These are phyloP conservation scores for Diaporthe helianthi DNA, from an alignment of 2,329 filamentous ascomycete genomes.

Conservation along the genomic window DNA sequence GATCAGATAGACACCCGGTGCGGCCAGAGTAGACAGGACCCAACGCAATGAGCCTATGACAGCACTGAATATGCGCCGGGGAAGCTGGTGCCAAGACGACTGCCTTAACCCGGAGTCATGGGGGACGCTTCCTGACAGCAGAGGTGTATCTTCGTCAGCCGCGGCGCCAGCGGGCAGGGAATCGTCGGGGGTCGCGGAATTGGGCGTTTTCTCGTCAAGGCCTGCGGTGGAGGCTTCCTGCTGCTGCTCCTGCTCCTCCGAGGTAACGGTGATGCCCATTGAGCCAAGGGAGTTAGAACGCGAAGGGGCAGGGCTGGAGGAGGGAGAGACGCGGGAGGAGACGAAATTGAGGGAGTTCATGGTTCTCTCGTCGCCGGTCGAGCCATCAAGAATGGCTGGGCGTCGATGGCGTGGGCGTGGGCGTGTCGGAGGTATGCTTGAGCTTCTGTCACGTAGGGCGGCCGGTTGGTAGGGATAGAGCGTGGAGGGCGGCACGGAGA, in stretches of 20 bases:
- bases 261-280: slow-evolving; percentile 55
- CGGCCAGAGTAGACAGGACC: slow-evolving; percentile 78
- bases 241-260: slow-evolving; percentile 50
- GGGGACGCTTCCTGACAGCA: slow-evolving; percentile 56
- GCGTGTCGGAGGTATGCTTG: slow-evolving; percentile 1
- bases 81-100: slow-evolving; percentile 62
- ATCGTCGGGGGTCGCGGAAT: slow-evolving; percentile 44
- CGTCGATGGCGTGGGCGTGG: not conserved
- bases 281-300: slow-evolving; percentile 68
- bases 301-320: slow-evolving; percentile 62
- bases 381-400: slow-evolving; percentile 57
- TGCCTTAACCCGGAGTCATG: slow-evolving; percentile 47
- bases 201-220: slow-evolving; percentile 44
- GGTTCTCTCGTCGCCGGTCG: slow-evolving; percentile 58
- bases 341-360: slow-evolving; percentile 99
- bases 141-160: slow-evolving; percentile 72
- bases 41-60: slow-evolving; percentile 80
- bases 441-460: slow-evolving; percentile 1
- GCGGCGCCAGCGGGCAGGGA: slow-evolving; percentile 44
- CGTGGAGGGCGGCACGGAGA: not conserved
- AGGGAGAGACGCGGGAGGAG: slow-evolving; percentile 78
- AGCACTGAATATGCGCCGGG: slow-evolving; percentile 73
- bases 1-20: slow-evolving; percentile 82
- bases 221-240: slow-evolving; percentile 38
- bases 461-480: slow-evolving; percentile 14